Conservation (phyloP, 129 eudicot species). For the Tagetes erecta region DNA sequence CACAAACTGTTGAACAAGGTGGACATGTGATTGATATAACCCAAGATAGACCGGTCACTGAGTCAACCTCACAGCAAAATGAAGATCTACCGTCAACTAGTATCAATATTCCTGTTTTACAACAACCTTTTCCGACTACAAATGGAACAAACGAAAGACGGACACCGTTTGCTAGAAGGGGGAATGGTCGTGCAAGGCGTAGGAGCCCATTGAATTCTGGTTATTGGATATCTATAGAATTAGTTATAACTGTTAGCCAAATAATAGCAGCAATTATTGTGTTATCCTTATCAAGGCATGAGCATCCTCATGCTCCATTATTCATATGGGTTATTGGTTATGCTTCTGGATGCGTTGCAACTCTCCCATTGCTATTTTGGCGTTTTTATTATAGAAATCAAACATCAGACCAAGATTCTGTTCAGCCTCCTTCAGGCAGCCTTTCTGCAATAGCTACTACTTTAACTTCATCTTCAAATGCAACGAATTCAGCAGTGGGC, state of each 20-base stretch:
- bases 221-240: constrained; percentile 87
- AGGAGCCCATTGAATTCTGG: constrained; percentile 95
- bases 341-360: constrained; percentile 88
- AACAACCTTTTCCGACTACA: constrained; percentile 46
- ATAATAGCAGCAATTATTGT: constrained; percentile 75
- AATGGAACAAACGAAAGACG: constrained; percentile 56
- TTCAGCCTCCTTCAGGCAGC: constrained; percentile 47
- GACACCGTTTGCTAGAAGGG: constrained; percentile 64
- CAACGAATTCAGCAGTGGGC: constrained; percentile 47
- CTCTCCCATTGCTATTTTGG: constrained; percentile 88
- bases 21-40: constrained; percentile 77
- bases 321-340: constrained; percentile 84
- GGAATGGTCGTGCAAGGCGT: constrained; percentile 59
- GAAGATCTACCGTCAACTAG: constrained; percentile 68
- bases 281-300: constrained; percentile 69
- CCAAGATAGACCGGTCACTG: constrained; percentile 49
- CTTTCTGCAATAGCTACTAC: constrained; percentile 43
- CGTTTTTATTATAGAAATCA: constrained; percentile 78
- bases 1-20: constrained; percentile 41
- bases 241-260: constrained; percentile 76
- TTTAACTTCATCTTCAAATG: constrained; percentile 45
- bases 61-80: constrained; percentile 37
- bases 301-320: constrained; percentile 84
- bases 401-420: constrained; percentile 61
- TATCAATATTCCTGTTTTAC: constrained; percentile 46